These are phyloP conservation scores for Trametes sp. DNA, from an alignment of 1,284 basidiomycete species.

Conservation along the genomic window DNA sequence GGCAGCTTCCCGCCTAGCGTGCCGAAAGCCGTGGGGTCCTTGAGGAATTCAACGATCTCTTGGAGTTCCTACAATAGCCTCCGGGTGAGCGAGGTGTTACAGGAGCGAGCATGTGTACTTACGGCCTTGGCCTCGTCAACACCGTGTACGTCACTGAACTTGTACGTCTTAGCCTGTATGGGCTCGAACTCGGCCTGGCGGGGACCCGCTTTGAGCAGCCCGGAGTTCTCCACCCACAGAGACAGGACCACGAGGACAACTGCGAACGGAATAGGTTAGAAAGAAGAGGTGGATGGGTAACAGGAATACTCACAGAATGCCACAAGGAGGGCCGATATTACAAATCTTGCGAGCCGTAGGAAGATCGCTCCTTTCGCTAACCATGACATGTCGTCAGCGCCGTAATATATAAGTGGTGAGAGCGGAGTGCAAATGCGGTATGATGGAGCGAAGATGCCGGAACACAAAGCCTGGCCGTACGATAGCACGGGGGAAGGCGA, in stretches of 20 bases:
- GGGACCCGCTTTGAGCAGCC: slow-evolving; percentile 88
- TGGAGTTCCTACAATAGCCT: slow-evolving; percentile 73
- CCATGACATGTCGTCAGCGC: slow-evolving; percentile 7
- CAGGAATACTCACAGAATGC: slow-evolving; percentile 38
- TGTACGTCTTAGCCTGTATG: slow-evolving; percentile 79
- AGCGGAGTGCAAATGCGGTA: neutral
- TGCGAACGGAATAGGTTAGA: slow-evolving; percentile 49
- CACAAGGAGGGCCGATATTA: slow-evolving; percentile 47
- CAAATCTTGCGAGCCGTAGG: slow-evolving; percentile 67
- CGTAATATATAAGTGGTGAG: neutral
- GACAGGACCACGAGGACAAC: slow-evolving; percentile 86
- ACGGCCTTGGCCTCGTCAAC: slow-evolving; percentile 94
- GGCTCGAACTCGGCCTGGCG: slow-evolving; percentile 81
- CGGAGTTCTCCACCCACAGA: slow-evolving; percentile 91
- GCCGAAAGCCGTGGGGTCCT: slow-evolving; percentile 88
- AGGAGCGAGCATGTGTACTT: slow-evolving; percentile 25
- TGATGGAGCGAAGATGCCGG: neutral
- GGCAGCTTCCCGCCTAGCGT: slow-evolving; percentile 91
- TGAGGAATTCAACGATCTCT: slow-evolving; percentile 93
- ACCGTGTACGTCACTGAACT: slow-evolving; percentile 93
- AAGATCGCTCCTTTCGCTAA: slow-evolving; percentile 74
- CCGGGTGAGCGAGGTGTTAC: neutral
- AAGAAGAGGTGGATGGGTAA: slow-evolving; percentile 35
- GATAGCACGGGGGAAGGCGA: neutral
- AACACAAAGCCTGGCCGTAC: neutral